Evolutionary conservation across 2,329 filamentous ascomycete species (phyloP), one percentile per base, ranked within the genome.

Genomic region (Fusarium lateritium): DNA sequence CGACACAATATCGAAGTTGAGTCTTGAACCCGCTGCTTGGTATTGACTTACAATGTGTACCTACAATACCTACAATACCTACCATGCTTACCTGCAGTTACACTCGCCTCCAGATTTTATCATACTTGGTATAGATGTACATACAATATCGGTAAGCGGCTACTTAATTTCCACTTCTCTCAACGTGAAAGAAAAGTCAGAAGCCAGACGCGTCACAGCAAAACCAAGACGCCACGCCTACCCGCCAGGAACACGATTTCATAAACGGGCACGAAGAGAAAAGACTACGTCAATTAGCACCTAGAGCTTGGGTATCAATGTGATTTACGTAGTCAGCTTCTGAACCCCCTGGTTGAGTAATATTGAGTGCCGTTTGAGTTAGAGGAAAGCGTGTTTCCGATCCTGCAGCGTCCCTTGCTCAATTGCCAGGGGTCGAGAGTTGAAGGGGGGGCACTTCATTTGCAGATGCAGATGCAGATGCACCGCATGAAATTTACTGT

Each of bases 351-450:
- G 39, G 21, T 65, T 39, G 19, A 55, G 40, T 50, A 55, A 63
- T 59, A 53, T 22, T 19, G 52, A 49, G 43, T 63, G 31, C 52
- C 46, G 69, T 72, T 67, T 70, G 62, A 62, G 51, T 49, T 72
- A 70, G 40, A 72, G 56, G 44, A 31, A 53, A 43, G 56, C 26
- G 53, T 64, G 67, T 70, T 70, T 70, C 67, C 62, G 70, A 69
- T 61, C 43, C 44, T 63, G 53, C 45, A 60, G 38, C 47, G 62
- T 43, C 50, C 67, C 67, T 51, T 52, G 62, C 40, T 42, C 11
- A 53, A 33, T 53, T 26, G 47, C 31, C 36, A 43, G 52, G 50
- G 50, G 43, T 34, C n/a, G 38, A 57, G 51, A 58, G 40, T 56
- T 38, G 7, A 51, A 42, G 21, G 44, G 44, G 36, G 36, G 40